phyloP scores from a whole-genome alignment of 768 basidiomycete genomes.

The Tephrocybe sp. region DNA sequence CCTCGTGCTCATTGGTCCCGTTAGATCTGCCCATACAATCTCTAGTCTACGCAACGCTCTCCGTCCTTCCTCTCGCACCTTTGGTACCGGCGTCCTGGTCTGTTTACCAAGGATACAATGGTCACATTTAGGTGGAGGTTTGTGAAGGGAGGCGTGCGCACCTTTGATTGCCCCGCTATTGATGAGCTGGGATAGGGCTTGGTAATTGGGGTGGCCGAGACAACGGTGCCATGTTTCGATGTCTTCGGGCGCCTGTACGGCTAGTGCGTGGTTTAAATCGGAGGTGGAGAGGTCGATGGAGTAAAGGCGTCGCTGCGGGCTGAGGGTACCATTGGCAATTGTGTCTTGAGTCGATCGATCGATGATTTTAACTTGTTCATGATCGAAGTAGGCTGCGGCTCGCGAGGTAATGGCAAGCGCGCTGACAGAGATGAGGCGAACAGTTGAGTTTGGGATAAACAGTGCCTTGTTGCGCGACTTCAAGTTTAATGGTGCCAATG shows the following conservation, averaged over 20 bases:
- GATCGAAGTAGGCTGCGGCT: constrained; percentile 15
- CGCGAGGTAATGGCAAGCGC: constrained; percentile 11
- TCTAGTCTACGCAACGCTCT: too few species aligned
- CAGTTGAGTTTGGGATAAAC: constrained; percentile 20
- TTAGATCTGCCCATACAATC: too few species aligned
- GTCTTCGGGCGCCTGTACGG: background rate
- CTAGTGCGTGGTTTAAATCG: constrained; percentile 15
- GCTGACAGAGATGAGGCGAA: constrained; percentile 23
- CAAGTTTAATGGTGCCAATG: constrained; percentile 19
- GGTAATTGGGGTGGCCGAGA: too few species aligned
- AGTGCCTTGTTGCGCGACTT: constrained; percentile 12
- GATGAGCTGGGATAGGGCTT: too few species aligned
- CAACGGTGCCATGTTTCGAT: too few species aligned
- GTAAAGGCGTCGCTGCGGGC: constrained; percentile 15
- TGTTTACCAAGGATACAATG: constrained; percentile 9
- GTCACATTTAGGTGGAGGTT: too few species aligned
- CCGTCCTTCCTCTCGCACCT: too few species aligned
- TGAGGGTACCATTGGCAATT: constrained; percentile 14
- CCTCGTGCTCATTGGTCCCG: too few species aligned
- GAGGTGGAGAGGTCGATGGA: constrained; percentile 11
- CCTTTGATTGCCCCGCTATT: background rate
- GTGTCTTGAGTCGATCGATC: constrained; percentile 3
- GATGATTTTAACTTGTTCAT: background rate
- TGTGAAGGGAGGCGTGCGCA: background rate
- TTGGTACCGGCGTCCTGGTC: constrained; percentile 1